phyloP scores from a whole-genome alignment of 192 early-diverging fungal genomes.

The Entomortierella parvispora region DNA sequence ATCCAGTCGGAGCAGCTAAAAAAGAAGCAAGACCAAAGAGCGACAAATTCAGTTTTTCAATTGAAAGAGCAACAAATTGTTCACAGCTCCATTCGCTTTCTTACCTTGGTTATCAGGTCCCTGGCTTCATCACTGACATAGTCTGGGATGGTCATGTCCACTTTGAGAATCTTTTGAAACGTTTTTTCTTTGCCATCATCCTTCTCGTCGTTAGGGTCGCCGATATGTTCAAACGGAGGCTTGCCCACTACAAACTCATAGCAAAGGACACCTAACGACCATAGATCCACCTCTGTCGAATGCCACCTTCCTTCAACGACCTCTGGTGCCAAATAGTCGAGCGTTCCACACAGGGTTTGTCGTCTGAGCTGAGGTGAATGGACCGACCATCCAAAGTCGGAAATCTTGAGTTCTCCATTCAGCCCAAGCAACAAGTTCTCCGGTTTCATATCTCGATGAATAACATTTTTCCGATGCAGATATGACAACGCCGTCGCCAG shows the following conservation, averaged over 20 bases:
- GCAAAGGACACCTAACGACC: conserved; percentile 91
- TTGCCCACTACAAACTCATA: conserved; percentile 95
- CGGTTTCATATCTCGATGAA: conserved; percentile 97
- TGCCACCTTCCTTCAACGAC: conserved; percentile 91
- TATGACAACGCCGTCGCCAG: conserved; percentile 88
- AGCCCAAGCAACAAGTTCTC: conserved; percentile 92
- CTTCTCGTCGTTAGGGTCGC: conserved; percentile 61
- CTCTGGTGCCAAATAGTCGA: conserved; percentile 97
- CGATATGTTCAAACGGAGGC: conserved; percentile 85
- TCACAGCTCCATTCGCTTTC: too few species aligned
- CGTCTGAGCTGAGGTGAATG: conserved; percentile 84
- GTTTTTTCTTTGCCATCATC: conserved; percentile 69
- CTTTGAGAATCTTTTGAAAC: conserved; percentile 84
- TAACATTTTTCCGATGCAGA: conserved; percentile 90
- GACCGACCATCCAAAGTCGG: conserved; percentile 98
- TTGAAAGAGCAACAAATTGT: too few species aligned
- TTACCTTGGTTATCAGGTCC: conserved; percentile 86
- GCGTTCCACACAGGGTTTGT: conserved; percentile 90
- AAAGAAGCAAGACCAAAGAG: background rate
- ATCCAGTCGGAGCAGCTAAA: conserved; percentile 77
- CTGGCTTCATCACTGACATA: conserved; percentile 81
- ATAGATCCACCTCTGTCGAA: conserved; percentile 85
- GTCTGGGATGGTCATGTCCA: conserved; percentile 85
- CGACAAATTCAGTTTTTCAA: background rate
- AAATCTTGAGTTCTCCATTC: conserved; percentile 92